Percentiles rank a stretch among this genome's conserved stretches.
phyloP scores from a whole-genome alignment of 2,329 filamentous ascomycete genomes.

The Alternaria panax region DNA sequence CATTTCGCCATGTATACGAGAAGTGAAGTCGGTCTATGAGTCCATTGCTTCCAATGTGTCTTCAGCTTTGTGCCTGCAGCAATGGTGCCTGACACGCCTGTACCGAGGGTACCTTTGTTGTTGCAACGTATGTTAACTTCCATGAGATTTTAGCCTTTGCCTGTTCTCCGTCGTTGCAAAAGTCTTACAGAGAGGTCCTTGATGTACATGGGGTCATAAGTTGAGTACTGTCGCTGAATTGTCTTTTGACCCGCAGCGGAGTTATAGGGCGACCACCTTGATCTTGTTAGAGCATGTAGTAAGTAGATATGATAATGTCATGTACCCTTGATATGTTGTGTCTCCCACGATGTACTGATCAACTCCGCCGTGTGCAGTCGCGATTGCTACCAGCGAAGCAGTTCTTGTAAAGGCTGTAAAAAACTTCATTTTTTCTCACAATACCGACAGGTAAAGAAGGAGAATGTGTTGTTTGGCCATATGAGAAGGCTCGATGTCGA shows the following conservation, averaged over 20 bases:
- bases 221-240: conserved; percentile 40
- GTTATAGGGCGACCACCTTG: conserved; percentile 42
- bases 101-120: conserved; percentile 37
- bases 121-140: conserved; percentile 45
- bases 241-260: conserved; percentile 33
- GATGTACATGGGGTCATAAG: conserved; percentile 37
- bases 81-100: conserved; percentile 53
- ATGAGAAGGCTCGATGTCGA: conserved; percentile 1
- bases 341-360: conserved; percentile 35
- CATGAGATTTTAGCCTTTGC: conserved; percentile 12
- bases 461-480: background rate
- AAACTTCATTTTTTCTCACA: conserved; percentile 33
- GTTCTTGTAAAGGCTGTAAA: conserved; percentile 22
- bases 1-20: conserved; percentile 64
- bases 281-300: background rate
- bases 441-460: background rate
- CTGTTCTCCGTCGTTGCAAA: background rate
- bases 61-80: conserved; percentile 59
- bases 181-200: conserved; percentile 33
- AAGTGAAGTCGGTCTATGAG: conserved; percentile 63
- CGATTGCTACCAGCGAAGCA: conserved; percentile 31
- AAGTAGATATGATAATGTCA: background rate
- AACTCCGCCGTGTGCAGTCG: conserved; percentile 39
- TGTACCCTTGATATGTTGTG: conserved; percentile 36
- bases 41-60: conserved; percentile 64